Base-by-base conservation (phyloP, 2,329 filamentous ascomycete species). In the Penicillium sp. region DNA sequence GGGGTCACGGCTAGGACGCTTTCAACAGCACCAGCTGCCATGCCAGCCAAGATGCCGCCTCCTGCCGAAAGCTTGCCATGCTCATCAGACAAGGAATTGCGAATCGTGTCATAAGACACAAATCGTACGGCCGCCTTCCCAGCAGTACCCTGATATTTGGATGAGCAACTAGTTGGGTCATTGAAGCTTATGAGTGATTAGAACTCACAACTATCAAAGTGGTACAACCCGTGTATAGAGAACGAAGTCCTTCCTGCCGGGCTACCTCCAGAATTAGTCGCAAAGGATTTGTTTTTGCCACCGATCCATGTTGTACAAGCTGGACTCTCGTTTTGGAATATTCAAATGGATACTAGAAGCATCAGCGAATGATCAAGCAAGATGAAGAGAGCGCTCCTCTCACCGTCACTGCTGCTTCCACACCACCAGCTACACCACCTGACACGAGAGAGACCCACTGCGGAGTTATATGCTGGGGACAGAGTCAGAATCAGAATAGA, bases 101-200 rank as follows among this genome's bases (percentile, higher is more conserved):
- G 88, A 69, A 90, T 87, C 0, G 82, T 82, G 67, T 90, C 86
- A 69, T 88, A 90, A 3, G 84, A 85, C 12, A 89, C 73, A 66
- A 90, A 90, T 0, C 87, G 83, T 14, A 90, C 83, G 5, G 82
- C 86, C 67, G 88, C 87, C 76, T 90, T 90, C 51, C 78, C 84
- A 2, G 87, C 78, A 6, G 84, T 85, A 11, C 86, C 86, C 70
- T 67, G 37, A 5, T 14, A 5, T 39, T 49, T 4, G 17, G 10
- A 3, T 22, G 37, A 1, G 12, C 0, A 3, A 51, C 25, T 28
- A 38, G 35, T 11, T 25, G 17, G 6, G 22, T 8, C n/a, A 12
- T 52, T 1, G 5, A 11, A 20, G 17, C 8, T 12, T 31, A 15
- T 17, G 28, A 34, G 15, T 17, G 49, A 15, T 53, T 6, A 17